Conservation (phyloP, 148 eudicot species). For the Cornus kousa region DNA sequence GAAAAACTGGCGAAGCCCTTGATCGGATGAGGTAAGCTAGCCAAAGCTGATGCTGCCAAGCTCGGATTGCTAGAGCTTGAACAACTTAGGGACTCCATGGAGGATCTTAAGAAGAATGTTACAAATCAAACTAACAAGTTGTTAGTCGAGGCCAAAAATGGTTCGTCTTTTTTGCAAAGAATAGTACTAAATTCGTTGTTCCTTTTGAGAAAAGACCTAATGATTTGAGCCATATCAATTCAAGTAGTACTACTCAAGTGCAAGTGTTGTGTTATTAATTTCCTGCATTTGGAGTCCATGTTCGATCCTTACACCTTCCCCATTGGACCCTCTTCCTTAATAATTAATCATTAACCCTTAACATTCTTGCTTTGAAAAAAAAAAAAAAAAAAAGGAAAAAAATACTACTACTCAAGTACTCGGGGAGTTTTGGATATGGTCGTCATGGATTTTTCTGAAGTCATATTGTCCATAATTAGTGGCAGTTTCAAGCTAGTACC, state of each 20-base stretch:
- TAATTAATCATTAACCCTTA: too few species aligned
- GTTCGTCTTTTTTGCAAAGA: constrained; percentile 6
- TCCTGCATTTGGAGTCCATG: too few species aligned
- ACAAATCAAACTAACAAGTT: constrained; percentile 24
- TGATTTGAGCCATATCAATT: constrained; percentile 16
- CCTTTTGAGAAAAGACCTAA: constrained; percentile 29
- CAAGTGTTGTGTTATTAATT: too few species aligned
- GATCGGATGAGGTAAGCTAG: constrained; percentile 6
- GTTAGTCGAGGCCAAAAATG: background rate
- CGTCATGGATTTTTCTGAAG: too few species aligned
- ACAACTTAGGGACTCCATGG: constrained; percentile 43
- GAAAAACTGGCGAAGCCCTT: constrained; percentile 24
- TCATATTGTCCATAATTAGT: too few species aligned
- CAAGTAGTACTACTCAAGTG: constrained; percentile 6
- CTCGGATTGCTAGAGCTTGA: constrained; percentile 42
- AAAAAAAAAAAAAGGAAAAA: too few species aligned
- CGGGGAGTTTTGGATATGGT: too few species aligned
- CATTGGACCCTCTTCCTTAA: too few species aligned
- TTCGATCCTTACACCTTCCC: too few species aligned
- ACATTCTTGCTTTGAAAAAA: too few species aligned
- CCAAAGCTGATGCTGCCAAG: constrained; percentile 30
- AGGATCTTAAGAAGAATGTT: background rate
- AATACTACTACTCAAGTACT: background rate
- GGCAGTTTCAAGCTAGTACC: too few species aligned
- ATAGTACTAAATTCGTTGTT: background rate